Conservation (phyloP, 305 asterid genomes). For the Fraxinus velutina region DNA sequence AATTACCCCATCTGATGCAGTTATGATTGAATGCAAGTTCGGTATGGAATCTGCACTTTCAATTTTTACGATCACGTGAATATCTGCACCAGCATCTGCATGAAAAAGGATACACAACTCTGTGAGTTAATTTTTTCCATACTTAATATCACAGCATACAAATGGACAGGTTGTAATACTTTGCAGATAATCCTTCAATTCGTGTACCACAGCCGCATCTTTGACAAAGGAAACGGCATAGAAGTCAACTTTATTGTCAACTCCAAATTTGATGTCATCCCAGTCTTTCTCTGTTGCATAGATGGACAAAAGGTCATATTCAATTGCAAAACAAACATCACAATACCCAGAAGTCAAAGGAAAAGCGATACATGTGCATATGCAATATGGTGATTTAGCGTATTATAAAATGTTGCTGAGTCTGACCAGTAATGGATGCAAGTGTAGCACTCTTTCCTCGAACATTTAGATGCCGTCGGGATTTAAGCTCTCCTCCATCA, state of each 20-base stretch:
- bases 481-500: constrained; percentile 96
- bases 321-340: constrained; percentile 2
- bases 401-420: constrained; percentile 8
- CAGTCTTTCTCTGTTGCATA: constrained; percentile 78
- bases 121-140: background rate
- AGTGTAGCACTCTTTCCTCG: constrained; percentile 96
- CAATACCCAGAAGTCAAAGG: background rate
- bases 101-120: constrained; percentile 3
- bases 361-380: constrained; percentile 11
- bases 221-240: constrained; percentile 83
- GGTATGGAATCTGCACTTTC: constrained; percentile 99
- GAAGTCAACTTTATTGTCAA: constrained; percentile 68
- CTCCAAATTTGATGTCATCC: constrained; percentile 81
- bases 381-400: constrained; percentile 14
- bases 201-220: constrained; percentile 94
- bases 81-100: constrained; percentile 30
- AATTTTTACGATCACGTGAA: constrained; percentile 89
- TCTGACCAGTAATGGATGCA: constrained; percentile 89
- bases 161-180: constrained; percentile 31
- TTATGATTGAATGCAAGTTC: constrained; percentile 77
- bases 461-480: constrained; percentile 90
- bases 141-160: background rate
- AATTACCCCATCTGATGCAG: constrained; percentile 96
- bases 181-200: constrained; percentile 79
- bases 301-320: constrained; percentile 7